These are phyloP conservation scores for Dalechampia spathulata DNA, from an alignment of 441 rosid genomes.

Conservation along the genomic window DNA sequence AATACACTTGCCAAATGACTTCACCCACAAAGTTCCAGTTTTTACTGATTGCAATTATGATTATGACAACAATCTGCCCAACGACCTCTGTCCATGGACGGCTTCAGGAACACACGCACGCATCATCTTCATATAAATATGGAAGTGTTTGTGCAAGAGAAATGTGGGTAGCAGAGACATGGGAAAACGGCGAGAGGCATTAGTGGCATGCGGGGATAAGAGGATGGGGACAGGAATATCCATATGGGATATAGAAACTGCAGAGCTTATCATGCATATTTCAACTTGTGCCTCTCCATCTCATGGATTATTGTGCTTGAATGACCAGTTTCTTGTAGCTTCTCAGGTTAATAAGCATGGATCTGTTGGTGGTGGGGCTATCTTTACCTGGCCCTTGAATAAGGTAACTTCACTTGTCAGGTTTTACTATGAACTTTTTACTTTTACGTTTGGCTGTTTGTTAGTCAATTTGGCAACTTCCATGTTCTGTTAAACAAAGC, in stretches of 20 bases:
- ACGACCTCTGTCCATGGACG: conserved; percentile 26
- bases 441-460: too few relatives aligned
- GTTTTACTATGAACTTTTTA: background rate
- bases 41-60: background rate
- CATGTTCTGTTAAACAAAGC: too few relatives aligned
- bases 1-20: conserved; percentile 1
- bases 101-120: background rate
- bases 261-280: conserved; percentile 31
- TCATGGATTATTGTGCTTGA: conserved; percentile 32
- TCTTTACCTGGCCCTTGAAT: conserved; percentile 39
- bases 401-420: conserved; percentile 23
- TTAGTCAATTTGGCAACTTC: too few relatives aligned
- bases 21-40: background rate
- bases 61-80: background rate
- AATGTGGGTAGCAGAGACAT: conserved; percentile 5
- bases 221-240: conserved; percentile 33
- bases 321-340: conserved; percentile 35
- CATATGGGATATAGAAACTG: conserved; percentile 33
- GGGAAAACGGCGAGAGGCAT: conserved; percentile 24
- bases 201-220: conserved; percentile 41
- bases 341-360: conserved; percentile 37
- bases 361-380: conserved; percentile 41
- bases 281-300: conserved; percentile 46
- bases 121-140: background rate
- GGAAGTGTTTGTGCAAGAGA: background rate